Conservation (phyloP, 1,284 basidiomycete genomes). For the Boletellus deceptivus region DNA sequence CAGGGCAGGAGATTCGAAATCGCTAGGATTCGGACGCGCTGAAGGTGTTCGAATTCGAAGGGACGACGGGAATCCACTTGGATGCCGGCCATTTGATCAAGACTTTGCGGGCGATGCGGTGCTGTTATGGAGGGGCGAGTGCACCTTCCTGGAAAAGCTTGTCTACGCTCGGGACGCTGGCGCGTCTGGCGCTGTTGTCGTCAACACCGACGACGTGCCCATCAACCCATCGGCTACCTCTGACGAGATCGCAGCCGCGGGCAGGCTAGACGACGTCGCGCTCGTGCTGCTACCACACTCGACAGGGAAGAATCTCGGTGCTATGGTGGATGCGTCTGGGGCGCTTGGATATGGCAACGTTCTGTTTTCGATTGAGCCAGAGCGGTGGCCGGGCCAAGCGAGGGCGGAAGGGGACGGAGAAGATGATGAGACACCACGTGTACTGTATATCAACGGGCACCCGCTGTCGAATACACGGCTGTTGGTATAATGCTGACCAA, state of each 20-base stretch:
- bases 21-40: constrained; percentile 45
- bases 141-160: constrained; percentile 83
- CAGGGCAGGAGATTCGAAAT: constrained; percentile 16
- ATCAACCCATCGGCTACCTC: constrained; percentile 68
- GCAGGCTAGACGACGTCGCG: constrained; percentile 55
- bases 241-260: constrained; percentile 56
- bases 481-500: constrained; percentile 42
- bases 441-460: constrained; percentile 76
- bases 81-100: constrained; percentile 55
- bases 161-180: constrained; percentile 59
- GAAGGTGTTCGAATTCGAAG: constrained; percentile 52
- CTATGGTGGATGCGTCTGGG: constrained; percentile 55
- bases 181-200: constrained; percentile 72
- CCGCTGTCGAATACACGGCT: constrained; percentile 74
- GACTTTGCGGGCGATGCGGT: constrained; percentile 50
- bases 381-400: constrained; percentile 32
- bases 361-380: constrained; percentile 49
- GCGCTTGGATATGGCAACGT: constrained; percentile 47
- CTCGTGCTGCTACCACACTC: constrained; percentile 57
- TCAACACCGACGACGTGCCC: constrained; percentile 56
- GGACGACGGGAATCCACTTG: constrained; percentile 51
- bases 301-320: constrained; percentile 50
- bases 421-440: constrained; percentile 34
- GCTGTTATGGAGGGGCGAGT: constrained; percentile 66
- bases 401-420: constrained; percentile 15